Percentiles rank a stretch among this genome's conserved stretches.
phyloP scores from a whole-genome alignment of 108 stramenopile species.

The Mayamaea pseudoterrestris region DNA sequence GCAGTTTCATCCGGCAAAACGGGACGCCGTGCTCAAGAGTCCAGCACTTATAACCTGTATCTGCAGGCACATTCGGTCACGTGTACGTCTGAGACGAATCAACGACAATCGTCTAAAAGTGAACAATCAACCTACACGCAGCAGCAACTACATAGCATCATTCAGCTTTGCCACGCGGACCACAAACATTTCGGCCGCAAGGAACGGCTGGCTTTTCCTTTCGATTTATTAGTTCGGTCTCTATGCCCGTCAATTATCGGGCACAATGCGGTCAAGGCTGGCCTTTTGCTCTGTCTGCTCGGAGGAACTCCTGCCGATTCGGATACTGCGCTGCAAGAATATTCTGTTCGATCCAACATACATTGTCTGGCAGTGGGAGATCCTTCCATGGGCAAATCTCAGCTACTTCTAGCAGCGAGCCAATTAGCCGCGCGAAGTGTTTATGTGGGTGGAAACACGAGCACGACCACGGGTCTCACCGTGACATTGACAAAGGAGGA shows the following conservation, averaged over 20 bases:
- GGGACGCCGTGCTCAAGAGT: constrained; percentile 78
- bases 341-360: constrained; percentile 52
- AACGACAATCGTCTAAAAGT: constrained; percentile 14
- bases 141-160: constrained; percentile 58
- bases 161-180: constrained; percentile 77
- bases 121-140: constrained; percentile 32
- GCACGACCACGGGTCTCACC: constrained; percentile 87
- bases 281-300: constrained; percentile 89
- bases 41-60: constrained; percentile 79
- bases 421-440: constrained; percentile 90
- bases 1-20: constrained; percentile 66
- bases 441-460: constrained; percentile 95
- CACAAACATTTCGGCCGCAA: constrained; percentile 61
- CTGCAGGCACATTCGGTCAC: constrained; percentile 82
- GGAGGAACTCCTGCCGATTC: constrained; percentile 78
- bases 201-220: constrained; percentile 76
- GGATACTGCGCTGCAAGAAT: constrained; percentile 10
- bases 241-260: constrained; percentile 95
- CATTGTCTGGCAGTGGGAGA: constrained; percentile 80
- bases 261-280: constrained; percentile 95
- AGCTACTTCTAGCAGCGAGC: constrained; percentile 88
- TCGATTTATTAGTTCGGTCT: constrained; percentile 84
- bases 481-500: constrained; percentile 84
- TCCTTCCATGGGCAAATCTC: constrained; percentile 86
- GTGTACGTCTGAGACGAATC: constrained; percentile 26